Evolutionary conservation across 2,329 filamentous ascomycete species (phyloP).

Genomic region (Hymenoscyphus infarciens): DNA sequence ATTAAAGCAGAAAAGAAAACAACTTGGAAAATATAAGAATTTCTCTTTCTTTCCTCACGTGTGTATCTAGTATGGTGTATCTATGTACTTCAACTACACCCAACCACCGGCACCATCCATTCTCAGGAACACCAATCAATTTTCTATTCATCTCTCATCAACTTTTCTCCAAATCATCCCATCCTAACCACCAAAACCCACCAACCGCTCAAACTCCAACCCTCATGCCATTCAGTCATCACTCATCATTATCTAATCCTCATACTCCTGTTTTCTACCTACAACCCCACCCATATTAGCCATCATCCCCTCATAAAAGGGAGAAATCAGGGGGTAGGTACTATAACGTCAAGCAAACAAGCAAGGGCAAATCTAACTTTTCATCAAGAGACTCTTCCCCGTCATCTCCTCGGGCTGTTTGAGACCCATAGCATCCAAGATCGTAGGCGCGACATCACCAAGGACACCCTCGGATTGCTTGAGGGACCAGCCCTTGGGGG

Average conservation of each 20-base stretch:
- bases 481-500: slow-evolving; percentile 82
- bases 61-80: too few relatives aligned
- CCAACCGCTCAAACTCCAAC: slow-evolving; percentile 9
- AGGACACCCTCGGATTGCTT: slow-evolving; percentile 78
- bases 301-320: slow-evolving; percentile 11
- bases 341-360: slow-evolving; percentile 12
- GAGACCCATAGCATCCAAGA: slow-evolving; percentile 87
- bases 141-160: neutral
- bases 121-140: neutral
- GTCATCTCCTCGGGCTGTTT: slow-evolving; percentile 91
- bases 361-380: slow-evolving; percentile 43
- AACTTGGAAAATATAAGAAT: too few relatives aligned
- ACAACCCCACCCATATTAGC: slow-evolving; percentile 16
- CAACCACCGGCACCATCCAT: too few relatives aligned
- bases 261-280: slow-evolving; percentile 34
- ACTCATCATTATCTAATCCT: slow-evolving; percentile 19
- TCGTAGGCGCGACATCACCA: slow-evolving; percentile 93
- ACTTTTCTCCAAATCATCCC: neutral
- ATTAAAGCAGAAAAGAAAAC: too few relatives aligned
- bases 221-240: neutral
- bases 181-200: neutral
- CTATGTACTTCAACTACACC: too few relatives aligned
- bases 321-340: slow-evolving; percentile 6
- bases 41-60: too few relatives aligned
- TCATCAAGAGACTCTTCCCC: slow-evolving; percentile 77